Conservation (phyloP, 805 yeast species). For the Ogataea allantospora region DNA sequence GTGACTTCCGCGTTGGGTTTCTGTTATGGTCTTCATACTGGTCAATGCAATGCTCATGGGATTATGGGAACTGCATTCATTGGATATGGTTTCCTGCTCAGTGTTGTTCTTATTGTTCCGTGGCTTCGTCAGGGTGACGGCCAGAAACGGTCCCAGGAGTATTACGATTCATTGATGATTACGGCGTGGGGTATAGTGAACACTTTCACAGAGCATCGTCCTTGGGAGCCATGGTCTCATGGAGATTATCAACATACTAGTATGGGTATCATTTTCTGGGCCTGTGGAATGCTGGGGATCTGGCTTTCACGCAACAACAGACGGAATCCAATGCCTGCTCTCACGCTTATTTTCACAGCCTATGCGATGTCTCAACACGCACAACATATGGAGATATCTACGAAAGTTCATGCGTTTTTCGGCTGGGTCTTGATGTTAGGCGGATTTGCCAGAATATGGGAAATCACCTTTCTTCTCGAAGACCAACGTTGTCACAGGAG, state of each 20-base stretch:
- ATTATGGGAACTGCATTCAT: constrained; percentile 93
- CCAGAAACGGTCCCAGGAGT: constrained; percentile 67
- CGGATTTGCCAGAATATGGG: constrained; percentile 73
- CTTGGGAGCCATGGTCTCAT: constrained; percentile 90
- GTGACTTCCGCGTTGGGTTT: constrained; percentile 84
- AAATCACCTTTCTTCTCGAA: constrained; percentile 70
- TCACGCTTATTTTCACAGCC: constrained; percentile 83
- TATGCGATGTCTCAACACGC: constrained; percentile 92
- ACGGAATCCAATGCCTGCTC: constrained; percentile 76
- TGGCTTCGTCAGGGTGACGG: constrained; percentile 60
- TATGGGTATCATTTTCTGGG: constrained; percentile 97
- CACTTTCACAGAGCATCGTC: constrained; percentile 91
- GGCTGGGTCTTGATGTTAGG: constrained; percentile 79
- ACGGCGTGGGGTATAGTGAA: constrained; percentile 90
- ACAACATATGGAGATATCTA: constrained; percentile 72
- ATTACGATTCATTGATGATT: constrained; percentile 78
- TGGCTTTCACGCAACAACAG: constrained; percentile 65
- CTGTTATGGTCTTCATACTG: constrained; percentile 79
- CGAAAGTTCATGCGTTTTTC: constrained; percentile 84
- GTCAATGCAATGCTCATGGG: constrained; percentile 96
- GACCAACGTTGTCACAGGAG: constrained; percentile 48
- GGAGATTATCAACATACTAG: constrained; percentile 95
- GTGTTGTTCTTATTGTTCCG: constrained; percentile 66
- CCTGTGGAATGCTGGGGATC: constrained; percentile 85
- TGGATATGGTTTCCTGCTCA: constrained; percentile 69